Percentiles rank a stretch among this genome's conserved stretches.
Conservation (phyloP, 805 yeast species). For the Kodamaea kaohsiungensis region DNA sequence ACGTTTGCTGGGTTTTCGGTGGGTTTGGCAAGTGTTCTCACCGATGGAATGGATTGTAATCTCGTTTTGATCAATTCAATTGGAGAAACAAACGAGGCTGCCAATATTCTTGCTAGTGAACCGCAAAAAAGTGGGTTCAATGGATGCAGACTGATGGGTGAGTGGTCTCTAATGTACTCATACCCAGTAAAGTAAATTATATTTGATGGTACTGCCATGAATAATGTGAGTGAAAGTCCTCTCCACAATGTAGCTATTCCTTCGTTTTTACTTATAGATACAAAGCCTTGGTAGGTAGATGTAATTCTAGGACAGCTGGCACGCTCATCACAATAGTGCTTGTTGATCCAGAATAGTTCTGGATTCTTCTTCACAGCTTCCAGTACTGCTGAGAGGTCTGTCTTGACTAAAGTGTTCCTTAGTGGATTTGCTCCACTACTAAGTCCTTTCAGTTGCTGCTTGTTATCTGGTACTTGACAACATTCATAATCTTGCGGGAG, state of each 20-base stretch:
- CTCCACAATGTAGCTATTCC: conserved; percentile 84
- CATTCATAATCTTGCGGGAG: conserved; percentile 36
- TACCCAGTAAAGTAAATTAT: conserved; percentile 94
- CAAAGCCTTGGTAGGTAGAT: conserved; percentile 77
- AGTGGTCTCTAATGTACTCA: conserved; percentile 78
- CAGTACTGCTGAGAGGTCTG: conserved; percentile 1
- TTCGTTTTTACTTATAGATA: conserved; percentile 65
- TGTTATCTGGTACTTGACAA: conserved; percentile 20
- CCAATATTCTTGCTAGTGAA: conserved; percentile 73
- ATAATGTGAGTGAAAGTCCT: conserved; percentile 76
- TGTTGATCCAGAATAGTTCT: conserved; percentile 36
- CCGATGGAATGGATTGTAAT: conserved; percentile 79
- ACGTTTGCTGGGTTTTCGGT: conserved; percentile 24
- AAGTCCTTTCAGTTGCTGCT: conserved; percentile 1
- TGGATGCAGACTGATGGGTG: conserved; percentile 46
- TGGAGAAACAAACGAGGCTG: conserved; percentile 87
- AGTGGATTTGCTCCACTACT: conserved; percentile 19
- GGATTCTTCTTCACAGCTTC: conserved; percentile 13
- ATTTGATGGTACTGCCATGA: conserved; percentile 92
- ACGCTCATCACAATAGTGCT: conserved; percentile 37
- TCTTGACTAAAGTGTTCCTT: conserved; percentile 10
- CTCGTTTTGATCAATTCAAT: conserved; percentile 85
- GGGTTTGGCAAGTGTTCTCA: conserved; percentile 10
- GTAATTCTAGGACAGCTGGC: conserved; percentile 50
- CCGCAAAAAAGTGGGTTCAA: conserved; percentile 86